Evolutionary conservation across 352 stramenopile species (phyloP).

Genomic region (Globisporangium recalcitrans): DNA sequence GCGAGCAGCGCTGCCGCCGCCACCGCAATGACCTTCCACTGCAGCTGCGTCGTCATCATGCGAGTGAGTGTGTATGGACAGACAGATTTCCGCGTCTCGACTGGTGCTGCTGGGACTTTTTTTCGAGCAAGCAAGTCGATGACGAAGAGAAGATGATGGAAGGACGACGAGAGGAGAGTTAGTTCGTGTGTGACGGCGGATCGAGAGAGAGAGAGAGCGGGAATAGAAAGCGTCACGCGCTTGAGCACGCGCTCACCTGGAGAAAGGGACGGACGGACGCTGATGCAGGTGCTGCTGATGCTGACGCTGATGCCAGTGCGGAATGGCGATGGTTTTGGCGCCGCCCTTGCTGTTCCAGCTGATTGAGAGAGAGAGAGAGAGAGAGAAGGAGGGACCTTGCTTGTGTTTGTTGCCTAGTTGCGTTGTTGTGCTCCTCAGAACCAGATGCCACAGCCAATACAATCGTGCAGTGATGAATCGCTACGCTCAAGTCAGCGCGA

Average conservation of each 20-base stretch:
- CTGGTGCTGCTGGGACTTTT: background rate
- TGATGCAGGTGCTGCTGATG: background rate
- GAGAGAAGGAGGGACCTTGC: background rate
- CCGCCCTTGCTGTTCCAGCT: background rate
- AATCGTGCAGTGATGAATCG: background rate
- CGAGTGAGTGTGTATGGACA: background rate
- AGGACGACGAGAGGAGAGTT: background rate
- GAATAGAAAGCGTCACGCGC: background rate
- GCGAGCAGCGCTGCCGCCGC: conserved; percentile 2
- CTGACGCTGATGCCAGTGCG: background rate
- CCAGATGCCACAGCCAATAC: background rate
- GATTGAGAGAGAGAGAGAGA: background rate
- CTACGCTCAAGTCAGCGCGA: background rate
- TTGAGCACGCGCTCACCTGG: background rate
- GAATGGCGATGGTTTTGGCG: background rate
- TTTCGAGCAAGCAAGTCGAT: background rate
- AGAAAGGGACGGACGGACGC: background rate
- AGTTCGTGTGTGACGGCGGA: background rate
- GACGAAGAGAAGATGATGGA: background rate
- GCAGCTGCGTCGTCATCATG: background rate
- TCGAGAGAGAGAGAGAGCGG: background rate
- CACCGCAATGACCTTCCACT: background rate
- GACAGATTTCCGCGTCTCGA: background rate
- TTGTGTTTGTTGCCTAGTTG: background rate
- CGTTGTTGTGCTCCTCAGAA: background rate